Base-by-base conservation (phyloP, 2,329 filamentous ascomycete species). In the Blumeriella jaapii region DNA sequence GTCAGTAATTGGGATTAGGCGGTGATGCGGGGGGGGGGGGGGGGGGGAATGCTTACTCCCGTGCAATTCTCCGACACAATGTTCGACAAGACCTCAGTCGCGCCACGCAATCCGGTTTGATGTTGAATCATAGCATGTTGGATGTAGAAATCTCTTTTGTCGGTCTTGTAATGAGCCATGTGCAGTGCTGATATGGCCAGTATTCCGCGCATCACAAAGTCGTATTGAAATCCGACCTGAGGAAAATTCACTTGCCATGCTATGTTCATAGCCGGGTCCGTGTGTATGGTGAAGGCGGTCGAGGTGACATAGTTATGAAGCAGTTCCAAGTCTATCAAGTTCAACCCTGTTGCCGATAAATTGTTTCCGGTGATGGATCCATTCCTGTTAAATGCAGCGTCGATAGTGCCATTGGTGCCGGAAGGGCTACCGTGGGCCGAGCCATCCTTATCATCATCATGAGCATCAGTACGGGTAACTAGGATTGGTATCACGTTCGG, bases 261-360 rank as follows among this genome's bases (percentile, higher is more conserved):
- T 20, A 59, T 55, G 25, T 61, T 61, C 3, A 68, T 42, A 5
- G 53, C 44, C 0, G 60, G 54, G 23, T 65, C 59, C 5, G 52
- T 54, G 4, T 61, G 60, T 3, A 71, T 51, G 0, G 67, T 69
- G n/a, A 58, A 54, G 33, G 60, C 61, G 1, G 68, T 72, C 7
- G 60, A 61, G 1, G 61, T 64, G 28, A 59, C 61, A 42, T 61
- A 72, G 51, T 72, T 66, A 46, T 72, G 66, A 5, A 73, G 55
- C 2, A 73, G 59, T 43, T 71, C 66, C 6, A 71, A 56, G 29
- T 71, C 65, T 8, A 60, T 46, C 2, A 65, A 43, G 15, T 62
- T 61, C 12, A 63, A 47, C 5, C 18, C 28, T n/a, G 27, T 23
- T 18, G 36, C 26, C 20, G 17, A 6, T 22, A 23, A 9, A 16